Evolutionary conservation across 768 basidiomycete species (phyloP).

Genomic region (Hericium alpestre): DNA sequence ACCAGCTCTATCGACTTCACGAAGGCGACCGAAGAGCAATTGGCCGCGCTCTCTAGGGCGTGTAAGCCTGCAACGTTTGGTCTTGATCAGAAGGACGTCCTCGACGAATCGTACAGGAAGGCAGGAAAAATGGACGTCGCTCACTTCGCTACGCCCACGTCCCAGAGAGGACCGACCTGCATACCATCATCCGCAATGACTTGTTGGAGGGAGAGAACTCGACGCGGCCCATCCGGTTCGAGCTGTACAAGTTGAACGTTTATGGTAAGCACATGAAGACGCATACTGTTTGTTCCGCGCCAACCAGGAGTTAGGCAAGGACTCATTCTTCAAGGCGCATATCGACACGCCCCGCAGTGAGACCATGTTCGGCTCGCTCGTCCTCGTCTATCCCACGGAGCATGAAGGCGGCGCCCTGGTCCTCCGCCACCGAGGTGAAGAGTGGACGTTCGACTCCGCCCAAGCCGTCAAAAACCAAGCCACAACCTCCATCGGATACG

Average conservation of each 20-base stretch:
- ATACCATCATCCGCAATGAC: slow-evolving; percentile 15
- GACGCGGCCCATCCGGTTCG: slow-evolving; percentile 8
- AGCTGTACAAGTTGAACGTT: slow-evolving; percentile 20
- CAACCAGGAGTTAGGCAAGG: not conserved
- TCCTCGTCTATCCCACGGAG: slow-evolving; percentile 35
- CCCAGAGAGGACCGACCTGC: slow-evolving; percentile 16
- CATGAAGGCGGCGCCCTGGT: slow-evolving; percentile 22
- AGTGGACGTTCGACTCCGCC: not conserved
- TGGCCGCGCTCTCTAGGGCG: slow-evolving; percentile 19
- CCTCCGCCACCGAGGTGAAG: not conserved
- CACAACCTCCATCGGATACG: slow-evolving; percentile 21
- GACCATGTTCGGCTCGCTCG: slow-evolving; percentile 28
- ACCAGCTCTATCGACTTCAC: slow-evolving; percentile 9
- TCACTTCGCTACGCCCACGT: slow-evolving; percentile 25
- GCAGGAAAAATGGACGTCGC: slow-evolving; percentile 31
- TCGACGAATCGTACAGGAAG: slow-evolving; percentile 36
- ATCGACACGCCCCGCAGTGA: slow-evolving; percentile 17
- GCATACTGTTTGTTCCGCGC: not conserved
- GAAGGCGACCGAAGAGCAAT: not conserved
- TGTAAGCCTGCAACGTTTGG: slow-evolving; percentile 35
- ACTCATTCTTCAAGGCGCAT: slow-evolving; percentile 19
- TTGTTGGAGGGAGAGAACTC: slow-evolving; percentile 15
- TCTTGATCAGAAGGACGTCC: slow-evolving; percentile 22
- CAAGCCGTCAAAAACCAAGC: slow-evolving; percentile 7
- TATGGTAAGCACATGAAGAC: slow-evolving; percentile 12